Base-by-base conservation (phyloP, 1,284 basidiomycete species). In the Microbotryomycetes sp. region DNA sequence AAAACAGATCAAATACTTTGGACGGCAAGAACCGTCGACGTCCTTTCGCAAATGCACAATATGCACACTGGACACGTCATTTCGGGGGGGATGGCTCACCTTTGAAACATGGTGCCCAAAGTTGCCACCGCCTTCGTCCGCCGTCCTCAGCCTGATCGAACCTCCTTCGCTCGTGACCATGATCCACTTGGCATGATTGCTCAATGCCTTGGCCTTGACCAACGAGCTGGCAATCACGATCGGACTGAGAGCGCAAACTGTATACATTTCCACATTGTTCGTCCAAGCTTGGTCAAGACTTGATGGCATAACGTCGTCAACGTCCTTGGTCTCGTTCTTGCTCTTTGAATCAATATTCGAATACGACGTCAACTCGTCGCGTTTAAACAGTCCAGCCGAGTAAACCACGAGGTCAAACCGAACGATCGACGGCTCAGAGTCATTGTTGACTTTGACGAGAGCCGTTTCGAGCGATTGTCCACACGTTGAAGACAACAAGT, bases 101-200 rank as follows among this genome's bases (percentile, higher is more conserved):
- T 48, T 52, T 15, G 23, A 41, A 41, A 24, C 79, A 64, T 81
- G 79, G 68, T 81, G 80, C 7, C 77, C 79, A 62, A 76, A 80
- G 68, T 78, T 80, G 13, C 78, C 78, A 4, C 79, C 79, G 27
- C 79, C 79, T 71, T 81, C 79, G 54, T 75, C 75, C 62, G 73
- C 70, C 0, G 79, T 80, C 5, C 79, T 72, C 5, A 80, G 72
- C 16, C 69, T 70, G 58, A 80, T 77, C 3, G 78, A 79, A 0
- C 79, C 80, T 4, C 76, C 79, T 72, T 81, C 79, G 3, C 78
- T 78, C 1, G 79, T 79, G 35, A 81, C 74, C 4, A 80, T 68
- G 35, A 78, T 69, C 58, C 80, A 68, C 60, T 78, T 79, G 0
- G 77, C 75, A 11, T 61, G 31, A 1, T 67, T 56, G 4, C 57